These are phyloP conservation scores for Colletotrichum scovillei DNA, from an alignment of 2,329 filamentous ascomycete genomes.

Conservation along the genomic window DNA sequence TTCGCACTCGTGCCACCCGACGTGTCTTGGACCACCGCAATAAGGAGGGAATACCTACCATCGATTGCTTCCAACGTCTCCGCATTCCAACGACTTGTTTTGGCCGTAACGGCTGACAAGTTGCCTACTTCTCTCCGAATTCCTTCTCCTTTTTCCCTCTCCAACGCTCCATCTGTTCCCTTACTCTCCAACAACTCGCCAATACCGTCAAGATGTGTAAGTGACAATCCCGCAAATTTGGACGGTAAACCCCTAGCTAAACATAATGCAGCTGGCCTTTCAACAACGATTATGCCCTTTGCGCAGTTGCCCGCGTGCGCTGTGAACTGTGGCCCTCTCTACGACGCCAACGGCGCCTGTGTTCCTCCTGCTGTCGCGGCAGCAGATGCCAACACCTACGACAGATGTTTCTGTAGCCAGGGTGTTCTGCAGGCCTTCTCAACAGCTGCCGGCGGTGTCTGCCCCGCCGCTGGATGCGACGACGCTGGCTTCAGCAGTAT, in stretches of 20 bases:
- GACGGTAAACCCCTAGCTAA: background rate
- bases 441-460: constrained; percentile 66
- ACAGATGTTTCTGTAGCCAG: constrained; percentile 80
- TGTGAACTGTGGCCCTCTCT: constrained; percentile 67
- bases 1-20: constrained; percentile 4
- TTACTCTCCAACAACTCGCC: background rate
- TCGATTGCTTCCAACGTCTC: constrained; percentile 20
- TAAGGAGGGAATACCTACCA: constrained; percentile 21
- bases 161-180: background rate
- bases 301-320: constrained; percentile 72
- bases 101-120: background rate
- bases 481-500: constrained; percentile 64
- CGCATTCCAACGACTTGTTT: constrained; percentile 30
- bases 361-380: constrained; percentile 66
- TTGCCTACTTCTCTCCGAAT: background rate
- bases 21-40: background rate
- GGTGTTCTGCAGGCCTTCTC: constrained; percentile 59
- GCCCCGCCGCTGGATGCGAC: constrained; percentile 66
- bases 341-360: constrained; percentile 78
- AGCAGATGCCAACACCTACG: constrained; percentile 64
- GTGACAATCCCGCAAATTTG: background rate
- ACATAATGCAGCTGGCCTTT: constrained; percentile 14
- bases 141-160: background rate
- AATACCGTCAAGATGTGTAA: constrained; percentile 33
- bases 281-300: constrained; percentile 68